Conservation (phyloP, 1,139 yeast genomes). For the Trichomonascaceae sp. region DNA sequence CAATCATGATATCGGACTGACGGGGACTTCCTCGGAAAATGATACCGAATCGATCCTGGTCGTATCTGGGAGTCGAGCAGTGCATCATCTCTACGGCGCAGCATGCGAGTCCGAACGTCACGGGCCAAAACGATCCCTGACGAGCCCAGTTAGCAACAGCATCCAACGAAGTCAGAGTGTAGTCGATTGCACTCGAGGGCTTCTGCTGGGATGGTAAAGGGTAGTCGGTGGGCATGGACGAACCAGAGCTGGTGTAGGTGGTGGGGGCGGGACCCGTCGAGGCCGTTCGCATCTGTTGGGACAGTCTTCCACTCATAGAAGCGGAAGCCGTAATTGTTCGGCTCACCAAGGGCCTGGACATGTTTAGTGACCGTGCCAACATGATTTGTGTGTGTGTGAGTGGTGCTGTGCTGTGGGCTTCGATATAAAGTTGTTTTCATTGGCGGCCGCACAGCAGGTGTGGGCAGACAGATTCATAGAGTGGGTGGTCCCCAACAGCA, state of each 20-base stretch:
- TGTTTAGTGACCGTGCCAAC: neutral
- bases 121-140: constrained; percentile 90
- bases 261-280: neutral
- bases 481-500: too few species aligned
- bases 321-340: neutral
- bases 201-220: constrained; percentile 42
- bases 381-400: neutral
- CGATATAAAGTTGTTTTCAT: too few species aligned
- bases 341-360: neutral
- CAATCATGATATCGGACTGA: constrained; percentile 88
- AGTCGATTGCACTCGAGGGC: constrained; percentile 51
- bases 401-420: too few species aligned
- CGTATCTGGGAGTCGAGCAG: constrained; percentile 82
- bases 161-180: constrained; percentile 75
- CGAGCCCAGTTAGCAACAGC: constrained; percentile 86
- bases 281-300: neutral
- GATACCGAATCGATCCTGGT: constrained; percentile 85
- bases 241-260: neutral
- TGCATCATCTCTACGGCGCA: constrained; percentile 97
- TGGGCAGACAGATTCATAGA: too few species aligned
- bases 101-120: constrained; percentile 83
- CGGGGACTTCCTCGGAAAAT: constrained; percentile 93
- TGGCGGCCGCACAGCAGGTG: too few species aligned
- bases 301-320: neutral
- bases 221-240: constrained; percentile 32